Evolutionary conservation across 2,329 filamentous ascomycete species (phyloP).

Genomic region (Malbranchea zuffiana): DNA sequence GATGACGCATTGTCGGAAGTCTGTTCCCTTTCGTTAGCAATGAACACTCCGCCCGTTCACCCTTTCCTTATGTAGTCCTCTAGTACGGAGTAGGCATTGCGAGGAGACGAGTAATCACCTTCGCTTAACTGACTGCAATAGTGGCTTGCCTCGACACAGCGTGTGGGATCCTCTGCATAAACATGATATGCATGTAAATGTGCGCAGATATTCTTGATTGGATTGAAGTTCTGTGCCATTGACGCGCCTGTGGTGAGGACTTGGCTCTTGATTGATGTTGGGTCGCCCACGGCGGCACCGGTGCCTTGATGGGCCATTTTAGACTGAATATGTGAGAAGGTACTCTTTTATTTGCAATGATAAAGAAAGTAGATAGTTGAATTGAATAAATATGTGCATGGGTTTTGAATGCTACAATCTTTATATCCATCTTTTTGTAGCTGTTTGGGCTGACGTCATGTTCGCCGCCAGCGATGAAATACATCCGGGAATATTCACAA

Average conservation of each 20-base stretch:
- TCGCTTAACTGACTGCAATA: conserved; percentile 71
- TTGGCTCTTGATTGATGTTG: conserved; percentile 26
- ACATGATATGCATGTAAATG: conserved; percentile 81
- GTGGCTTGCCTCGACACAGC: conserved; percentile 67
- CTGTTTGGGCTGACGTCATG: no score
- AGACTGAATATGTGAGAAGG: no score
- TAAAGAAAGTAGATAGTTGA: no score
- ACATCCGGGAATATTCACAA: no score
- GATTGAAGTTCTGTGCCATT: conserved; percentile 46
- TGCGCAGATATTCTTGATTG: conserved; percentile 64
- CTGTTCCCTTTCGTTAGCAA: conserved; percentile 26
- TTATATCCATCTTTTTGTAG: no score
- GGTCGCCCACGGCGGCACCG: conserved; percentile 20
- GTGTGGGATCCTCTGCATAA: conserved; percentile 60
- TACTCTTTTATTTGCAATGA: no score
- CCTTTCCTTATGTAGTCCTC: background rate
- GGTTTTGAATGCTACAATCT: no score
- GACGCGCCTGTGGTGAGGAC: conserved; percentile 31
- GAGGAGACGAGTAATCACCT: conserved; percentile 24
- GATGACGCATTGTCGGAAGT: conserved; percentile 73
- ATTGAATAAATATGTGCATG: no score
- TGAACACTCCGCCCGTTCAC: conserved; percentile 1
- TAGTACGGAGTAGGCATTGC: background rate
- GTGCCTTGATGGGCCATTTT: conserved; percentile 1
- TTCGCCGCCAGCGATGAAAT: no score